Conservation (phyloP, 2,329 filamentous ascomycete species). For the Ceratocystis destructans region DNA sequence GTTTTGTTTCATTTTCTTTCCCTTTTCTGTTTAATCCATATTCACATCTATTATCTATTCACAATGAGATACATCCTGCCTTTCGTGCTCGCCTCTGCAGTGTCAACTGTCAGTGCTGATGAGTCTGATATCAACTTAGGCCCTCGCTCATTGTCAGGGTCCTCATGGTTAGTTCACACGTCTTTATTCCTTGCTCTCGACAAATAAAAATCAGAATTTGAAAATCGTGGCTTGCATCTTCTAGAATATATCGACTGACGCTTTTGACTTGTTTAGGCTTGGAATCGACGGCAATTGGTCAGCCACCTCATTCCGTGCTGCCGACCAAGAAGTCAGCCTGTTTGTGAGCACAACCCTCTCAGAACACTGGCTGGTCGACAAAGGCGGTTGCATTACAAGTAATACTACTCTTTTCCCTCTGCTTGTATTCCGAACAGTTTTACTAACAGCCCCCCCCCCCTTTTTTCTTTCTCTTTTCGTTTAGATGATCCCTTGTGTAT, state of each 20-base stretch:
- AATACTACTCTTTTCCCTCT: conserved; percentile 24
- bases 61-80: conserved; percentile 9
- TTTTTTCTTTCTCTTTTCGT: not conserved
- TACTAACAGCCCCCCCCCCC: not conserved
- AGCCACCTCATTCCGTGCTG: conserved; percentile 47
- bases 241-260: not conserved
- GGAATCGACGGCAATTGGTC: conserved; percentile 61
- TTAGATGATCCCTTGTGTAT: conserved; percentile 39
- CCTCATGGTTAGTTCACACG: conserved; percentile 12
- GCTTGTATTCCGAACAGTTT: not conserved
- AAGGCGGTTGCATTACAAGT: conserved; percentile 41
- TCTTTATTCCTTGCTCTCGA: too few relatives aligned
- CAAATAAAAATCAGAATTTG: too few relatives aligned
- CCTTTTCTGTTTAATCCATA: not conserved
- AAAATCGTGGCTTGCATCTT: not conserved
- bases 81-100: conserved; percentile 6
- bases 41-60: not conserved
- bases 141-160: conserved; percentile 14
- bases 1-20: not conserved
- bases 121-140: not conserved
- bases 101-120: conserved; percentile 1
- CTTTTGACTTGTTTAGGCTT: conserved; percentile 31
- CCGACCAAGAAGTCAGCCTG: conserved; percentile 31
- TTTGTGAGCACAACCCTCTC: conserved; percentile 53
- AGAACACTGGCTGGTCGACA: conserved; percentile 55